phyloP scores from a whole-genome alignment of 352 stramenopile species.

The Pythium volutum region DNA sequence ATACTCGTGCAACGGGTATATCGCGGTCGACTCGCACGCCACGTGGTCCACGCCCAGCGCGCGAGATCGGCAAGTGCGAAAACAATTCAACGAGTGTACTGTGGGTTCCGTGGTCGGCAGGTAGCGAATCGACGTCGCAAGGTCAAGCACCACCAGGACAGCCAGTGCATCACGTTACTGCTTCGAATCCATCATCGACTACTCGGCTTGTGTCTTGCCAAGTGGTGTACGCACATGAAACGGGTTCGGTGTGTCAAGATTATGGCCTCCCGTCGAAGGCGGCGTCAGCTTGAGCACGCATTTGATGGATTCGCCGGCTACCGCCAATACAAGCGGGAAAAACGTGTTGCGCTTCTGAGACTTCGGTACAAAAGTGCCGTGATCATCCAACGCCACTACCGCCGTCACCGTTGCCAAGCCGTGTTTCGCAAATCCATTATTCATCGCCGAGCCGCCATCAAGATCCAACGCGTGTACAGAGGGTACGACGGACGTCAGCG shows the following conservation, averaged over 20 bases:
- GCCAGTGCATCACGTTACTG: slow-evolving; percentile 26
- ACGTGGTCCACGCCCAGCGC: slow-evolving; percentile 39
- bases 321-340: slow-evolving; percentile 30
- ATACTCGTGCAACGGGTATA: slow-evolving; percentile 63
- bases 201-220: slow-evolving; percentile 29
- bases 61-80: slow-evolving; percentile 27
- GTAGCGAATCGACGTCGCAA: slow-evolving; percentile 19
- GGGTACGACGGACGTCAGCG: slow-evolving; percentile 39
- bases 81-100: slow-evolving; percentile 55
- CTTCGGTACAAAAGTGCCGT: slow-evolving; percentile 39
- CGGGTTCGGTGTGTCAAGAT: slow-evolving; percentile 33
- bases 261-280: slow-evolving; percentile 26
- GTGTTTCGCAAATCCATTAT: slow-evolving; percentile 38
- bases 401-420: slow-evolving; percentile 47
- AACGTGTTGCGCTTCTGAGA: slow-evolving; percentile 32
- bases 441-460: slow-evolving; percentile 41
- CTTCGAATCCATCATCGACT: slow-evolving; percentile 32
- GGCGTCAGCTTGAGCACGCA: neutral
- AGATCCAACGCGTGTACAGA: slow-evolving; percentile 59
- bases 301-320: slow-evolving; percentile 27
- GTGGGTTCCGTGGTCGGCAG: slow-evolving; percentile 34
- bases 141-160: slow-evolving; percentile 34
- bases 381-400: slow-evolving; percentile 70
- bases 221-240: slow-evolving; percentile 23
- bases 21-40: slow-evolving; percentile 47